These are phyloP conservation scores for Clitoria ternatea DNA, from an alignment of 306 rosid genomes.

Conservation along the genomic window DNA sequence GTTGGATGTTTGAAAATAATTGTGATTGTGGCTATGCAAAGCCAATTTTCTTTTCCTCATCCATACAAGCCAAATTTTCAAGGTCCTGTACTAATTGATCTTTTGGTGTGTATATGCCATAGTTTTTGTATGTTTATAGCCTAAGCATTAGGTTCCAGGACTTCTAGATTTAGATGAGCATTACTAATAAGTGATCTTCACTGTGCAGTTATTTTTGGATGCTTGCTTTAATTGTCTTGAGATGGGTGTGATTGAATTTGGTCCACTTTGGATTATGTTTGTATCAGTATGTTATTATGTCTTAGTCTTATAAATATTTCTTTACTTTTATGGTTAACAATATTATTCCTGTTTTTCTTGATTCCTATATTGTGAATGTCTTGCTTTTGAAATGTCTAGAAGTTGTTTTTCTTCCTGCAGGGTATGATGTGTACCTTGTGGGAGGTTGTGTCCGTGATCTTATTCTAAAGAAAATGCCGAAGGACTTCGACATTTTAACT, in stretches of 20 bases:
- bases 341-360: background rate
- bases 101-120: background rate
- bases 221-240: slow-evolving; percentile 2
- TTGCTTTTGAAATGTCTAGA: background rate
- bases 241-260: background rate
- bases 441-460: slow-evolving; percentile 44
- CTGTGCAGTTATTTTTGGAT: background rate
- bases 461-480: slow-evolving; percentile 35
- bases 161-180: slow-evolving; percentile 7
- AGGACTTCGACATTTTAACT: slow-evolving; percentile 47
- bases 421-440: slow-evolving; percentile 40
- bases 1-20: background rate
- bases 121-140: background rate
- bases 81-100: background rate
- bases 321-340: background rate
- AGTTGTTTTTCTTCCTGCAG: slow-evolving; percentile 11
- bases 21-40: background rate
- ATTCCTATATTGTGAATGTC: background rate
- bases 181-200: background rate
- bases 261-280: background rate
- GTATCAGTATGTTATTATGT: background rate
- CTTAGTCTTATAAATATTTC: background rate
- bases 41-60: too few species aligned
- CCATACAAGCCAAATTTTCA: too few species aligned
- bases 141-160: background rate